phyloP scores from a whole-genome alignment of 352 stramenopile genomes.

The Pythium biforme region DNA sequence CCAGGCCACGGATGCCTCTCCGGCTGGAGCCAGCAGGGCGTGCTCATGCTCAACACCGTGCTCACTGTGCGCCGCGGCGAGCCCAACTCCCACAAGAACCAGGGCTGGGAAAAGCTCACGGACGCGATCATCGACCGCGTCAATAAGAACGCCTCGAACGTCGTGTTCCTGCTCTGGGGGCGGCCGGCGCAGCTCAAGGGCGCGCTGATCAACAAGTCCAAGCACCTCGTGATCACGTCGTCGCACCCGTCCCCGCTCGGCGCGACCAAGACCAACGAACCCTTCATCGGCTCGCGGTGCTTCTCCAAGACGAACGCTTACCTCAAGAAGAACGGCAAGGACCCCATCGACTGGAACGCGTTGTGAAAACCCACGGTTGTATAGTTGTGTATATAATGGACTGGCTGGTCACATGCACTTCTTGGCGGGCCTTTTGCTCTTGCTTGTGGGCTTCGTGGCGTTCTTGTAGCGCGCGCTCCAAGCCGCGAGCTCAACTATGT shows the following conservation, averaged over 20 bases:
- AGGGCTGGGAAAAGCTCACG: slow-evolving; percentile 97
- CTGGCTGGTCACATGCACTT: slow-evolving; percentile 9
- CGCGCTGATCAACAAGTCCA: slow-evolving; percentile 69
- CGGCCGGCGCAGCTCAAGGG: slow-evolving; percentile 84
- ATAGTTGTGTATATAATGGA: not conserved
- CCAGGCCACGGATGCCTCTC: slow-evolving; percentile 92
- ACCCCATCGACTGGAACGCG: slow-evolving; percentile 85
- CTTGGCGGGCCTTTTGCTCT: slow-evolving; percentile 11
- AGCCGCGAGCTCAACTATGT: slow-evolving; percentile 44
- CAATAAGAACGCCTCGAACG: slow-evolving; percentile 66
- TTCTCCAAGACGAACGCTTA: slow-evolving; percentile 86
- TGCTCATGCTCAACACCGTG: slow-evolving; percentile 98
- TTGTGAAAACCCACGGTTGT: too few relatives aligned
- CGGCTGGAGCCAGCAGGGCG: slow-evolving; percentile 93
- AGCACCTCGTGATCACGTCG: slow-evolving; percentile 86
- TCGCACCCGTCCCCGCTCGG: slow-evolving; percentile 94
- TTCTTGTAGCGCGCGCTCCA: slow-evolving; percentile 42
- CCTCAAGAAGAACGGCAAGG: slow-evolving; percentile 68
- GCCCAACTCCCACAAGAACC: slow-evolving; percentile 95
- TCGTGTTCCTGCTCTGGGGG: slow-evolving; percentile 99
- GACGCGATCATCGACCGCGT: slow-evolving; percentile 92
- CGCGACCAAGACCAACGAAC: slow-evolving; percentile 93
- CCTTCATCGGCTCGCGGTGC: slow-evolving; percentile 95
- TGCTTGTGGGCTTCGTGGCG: slow-evolving; percentile 7
- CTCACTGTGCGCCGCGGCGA: slow-evolving; percentile 93